Evolutionary conservation across 2,329 filamentous ascomycete genomes (phyloP), one percentile per base, ranked within the genome.

Genomic region (Stagonosporopsis chrysanthemi): DNA sequence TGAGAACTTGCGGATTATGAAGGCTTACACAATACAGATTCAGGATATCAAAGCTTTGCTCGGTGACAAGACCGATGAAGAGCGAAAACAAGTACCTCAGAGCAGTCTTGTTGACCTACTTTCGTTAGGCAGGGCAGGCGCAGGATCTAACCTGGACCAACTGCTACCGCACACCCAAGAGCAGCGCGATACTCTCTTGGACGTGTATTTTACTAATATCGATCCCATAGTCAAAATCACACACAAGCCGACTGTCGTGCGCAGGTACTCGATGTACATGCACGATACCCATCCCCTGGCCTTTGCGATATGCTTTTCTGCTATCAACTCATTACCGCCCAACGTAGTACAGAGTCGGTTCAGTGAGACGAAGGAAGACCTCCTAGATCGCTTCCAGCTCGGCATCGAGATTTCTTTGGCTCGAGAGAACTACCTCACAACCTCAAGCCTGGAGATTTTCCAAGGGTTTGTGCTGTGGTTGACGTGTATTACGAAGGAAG

Each of bases 31-130:
- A 7, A 5, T 7, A 11, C 33, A 76, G 74, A 75, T 77, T 8
- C 73, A 76, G 65, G 74, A 77, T 48, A 77, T 77, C 50, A 77
- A 75, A 53, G 73, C 73, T 7, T 59, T 77, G 8, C 58, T 77
- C 14, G 70, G 71, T 7, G 71, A 73, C 11, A 66, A 67, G 46
- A 67, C 65, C 2, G 71, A 73, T n/a, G 70, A 73, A 52, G 70
- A 71, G 33, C 62, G 51, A 14, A 70, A 73, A 26, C 60, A 61
- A 35, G 58, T 72, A 2, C 70, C 69, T 12, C 65, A 68, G 40
- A 72, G 66, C 56, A 72, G 64, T 36, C 63, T 75, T 2, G 66
- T 75, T 1, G 65, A 73, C 45, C 50, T 75, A 23, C 63, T 76
- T 14, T 72, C 73, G 1, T 47, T 76, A 12, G 74, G 73, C 14